These are phyloP conservation scores for Candida boleticola DNA, from an alignment of 805 yeast species.

Conservation along the genomic window DNA sequence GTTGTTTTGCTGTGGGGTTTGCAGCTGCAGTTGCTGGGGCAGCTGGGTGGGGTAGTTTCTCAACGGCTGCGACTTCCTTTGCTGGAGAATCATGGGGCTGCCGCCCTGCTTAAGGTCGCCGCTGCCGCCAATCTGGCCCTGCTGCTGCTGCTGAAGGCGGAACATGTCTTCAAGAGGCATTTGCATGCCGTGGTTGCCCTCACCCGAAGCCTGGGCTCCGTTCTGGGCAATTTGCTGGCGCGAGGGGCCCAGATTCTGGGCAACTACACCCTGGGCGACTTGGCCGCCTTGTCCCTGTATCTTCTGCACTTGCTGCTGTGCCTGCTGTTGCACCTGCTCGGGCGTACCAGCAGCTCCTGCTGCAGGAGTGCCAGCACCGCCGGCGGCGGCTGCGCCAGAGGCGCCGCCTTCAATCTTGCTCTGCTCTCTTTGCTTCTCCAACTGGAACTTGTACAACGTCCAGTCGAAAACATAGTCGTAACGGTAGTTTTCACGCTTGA, in stretches of 20 bases:
- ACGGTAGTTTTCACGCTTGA: slow-evolving; percentile 81
- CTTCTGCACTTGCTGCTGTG: neutral
- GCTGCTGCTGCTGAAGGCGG: neutral
- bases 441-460: slow-evolving; percentile 81
- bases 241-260: too few species aligned
- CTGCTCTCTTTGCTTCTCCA: slow-evolving; percentile 53
- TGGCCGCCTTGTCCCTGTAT: neutral
- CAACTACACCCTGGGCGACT: too few species aligned
- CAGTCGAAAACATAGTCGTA: slow-evolving; percentile 96
- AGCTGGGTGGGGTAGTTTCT: slow-evolving; percentile 6
- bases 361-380: neutral
- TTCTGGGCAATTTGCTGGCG: neutral
- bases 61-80: slow-evolving; percentile 2
- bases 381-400: neutral
- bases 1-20: slow-evolving; percentile 13
- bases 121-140: neutral
- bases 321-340: neutral
- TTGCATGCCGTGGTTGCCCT: neutral
- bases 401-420: slow-evolving; percentile 28
- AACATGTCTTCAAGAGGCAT: neutral
- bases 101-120: slow-evolving; percentile 3
- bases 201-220: neutral
- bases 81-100: slow-evolving; percentile 5
- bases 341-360: neutral
- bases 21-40: slow-evolving; percentile 8